Evolutionary conservation across 176 grass and related monocot genomes (phyloP).

Genomic region (Ampelocalamus luodianensis): DNA sequence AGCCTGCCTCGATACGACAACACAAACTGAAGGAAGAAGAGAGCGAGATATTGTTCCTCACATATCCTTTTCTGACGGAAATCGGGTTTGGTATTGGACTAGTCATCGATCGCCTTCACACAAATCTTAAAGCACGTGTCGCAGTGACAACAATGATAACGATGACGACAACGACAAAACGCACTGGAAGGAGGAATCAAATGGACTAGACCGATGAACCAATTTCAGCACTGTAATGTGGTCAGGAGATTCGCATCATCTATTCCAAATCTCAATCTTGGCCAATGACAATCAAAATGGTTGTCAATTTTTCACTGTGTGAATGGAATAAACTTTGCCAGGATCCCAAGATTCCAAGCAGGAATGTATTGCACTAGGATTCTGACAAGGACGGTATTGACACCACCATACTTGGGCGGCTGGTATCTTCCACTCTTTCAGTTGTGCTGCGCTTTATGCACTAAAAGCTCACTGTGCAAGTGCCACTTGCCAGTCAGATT

Average conservation of each 20-base stretch:
- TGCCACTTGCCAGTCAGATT: slow-evolving; percentile 19
- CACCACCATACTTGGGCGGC: slow-evolving; percentile 20
- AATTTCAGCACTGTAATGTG: slow-evolving; percentile 4
- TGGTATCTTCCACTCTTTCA: slow-evolving; percentile 34
- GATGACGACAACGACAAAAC: neutral
- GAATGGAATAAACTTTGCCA: slow-evolving; percentile 32
- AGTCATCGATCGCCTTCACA: neutral
- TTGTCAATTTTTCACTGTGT: neutral
- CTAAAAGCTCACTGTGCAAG: neutral
- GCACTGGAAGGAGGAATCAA: neutral
- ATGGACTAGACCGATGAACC: neutral
- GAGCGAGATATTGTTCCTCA: neutral
- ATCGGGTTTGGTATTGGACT: neutral
- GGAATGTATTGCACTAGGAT: neutral
- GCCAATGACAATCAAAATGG: slow-evolving; percentile 20
- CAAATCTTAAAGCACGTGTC: slow-evolving; percentile 30
- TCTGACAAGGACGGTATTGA: slow-evolving; percentile 27
- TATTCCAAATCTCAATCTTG: slow-evolving; percentile 23
- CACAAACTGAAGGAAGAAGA: slow-evolving; percentile 13
- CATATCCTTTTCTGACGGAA: slow-evolving; percentile 36
- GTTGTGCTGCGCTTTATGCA: slow-evolving; percentile 16
- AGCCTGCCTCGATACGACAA: neutral
- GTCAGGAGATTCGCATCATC: neutral
- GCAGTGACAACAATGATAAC: neutral
- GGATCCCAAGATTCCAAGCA: slow-evolving; percentile 37